A percentile compares a stretch with the other conserved stretches of the same genome.
Conservation (phyloP, 148 eudicot genomes). For the Amaranthus palmeri region DNA sequence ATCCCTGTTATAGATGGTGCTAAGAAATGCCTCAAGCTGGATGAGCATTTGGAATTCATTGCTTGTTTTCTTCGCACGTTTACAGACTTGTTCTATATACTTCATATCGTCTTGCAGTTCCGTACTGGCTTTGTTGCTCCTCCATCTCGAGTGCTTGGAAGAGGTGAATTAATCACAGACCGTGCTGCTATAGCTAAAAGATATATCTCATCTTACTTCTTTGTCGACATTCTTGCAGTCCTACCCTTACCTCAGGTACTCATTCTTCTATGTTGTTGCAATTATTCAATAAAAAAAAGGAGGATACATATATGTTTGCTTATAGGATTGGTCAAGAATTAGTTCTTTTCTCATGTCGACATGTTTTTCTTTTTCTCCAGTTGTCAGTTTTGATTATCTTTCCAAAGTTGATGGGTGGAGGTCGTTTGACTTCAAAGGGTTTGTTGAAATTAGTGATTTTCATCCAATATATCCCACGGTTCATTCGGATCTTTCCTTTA, state of each 20-base stretch:
- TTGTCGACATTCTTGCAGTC: conserved; percentile 55
- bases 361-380: conserved; percentile 29
- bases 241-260: conserved; percentile 57
- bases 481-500: conserved; percentile 58
- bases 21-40: conserved; percentile 44
- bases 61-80: conserved; percentile 58
- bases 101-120: conserved; percentile 58
- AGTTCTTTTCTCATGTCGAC: neutral
- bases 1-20: conserved; percentile 43
- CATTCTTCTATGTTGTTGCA: neutral
- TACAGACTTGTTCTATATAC: conserved; percentile 54
- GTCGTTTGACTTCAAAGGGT: conserved; percentile 43
- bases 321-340: neutral
- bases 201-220: conserved; percentile 49
- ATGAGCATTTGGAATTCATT: conserved; percentile 34
- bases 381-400: conserved; percentile 36
- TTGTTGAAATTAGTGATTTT: conserved; percentile 50
- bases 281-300: no score
- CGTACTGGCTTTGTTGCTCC: conserved; percentile 65
- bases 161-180: conserved; percentile 57
- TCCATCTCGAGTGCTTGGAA: conserved; percentile 63
- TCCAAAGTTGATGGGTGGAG: conserved; percentile 30
- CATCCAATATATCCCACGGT: conserved; percentile 63
- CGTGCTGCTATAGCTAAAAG: conserved; percentile 48
- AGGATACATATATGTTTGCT: no score